These are phyloP conservation scores for Omphalotus guepiniiformis DNA, from an alignment of 768 basidiomycete genomes.

Conservation along the genomic window DNA sequence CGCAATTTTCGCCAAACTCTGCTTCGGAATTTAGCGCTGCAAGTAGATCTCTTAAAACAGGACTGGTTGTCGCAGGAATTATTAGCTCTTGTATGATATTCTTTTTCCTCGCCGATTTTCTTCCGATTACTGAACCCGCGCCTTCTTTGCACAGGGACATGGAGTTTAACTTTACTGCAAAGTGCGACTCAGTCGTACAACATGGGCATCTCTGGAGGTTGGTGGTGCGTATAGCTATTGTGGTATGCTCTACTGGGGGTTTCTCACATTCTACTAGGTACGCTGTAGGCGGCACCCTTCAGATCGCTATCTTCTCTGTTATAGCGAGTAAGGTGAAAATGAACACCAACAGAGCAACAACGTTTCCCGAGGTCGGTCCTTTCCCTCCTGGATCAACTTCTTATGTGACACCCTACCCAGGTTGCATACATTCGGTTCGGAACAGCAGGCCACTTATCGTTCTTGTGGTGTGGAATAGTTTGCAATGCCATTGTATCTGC, in stretches of 20 bases:
- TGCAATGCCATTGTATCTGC: slow-evolving; percentile 16
- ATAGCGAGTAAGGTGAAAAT: slow-evolving; percentile 30
- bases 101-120: slow-evolving; percentile 8
- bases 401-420: slow-evolving; percentile 5
- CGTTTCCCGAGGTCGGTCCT: slow-evolving; percentile 27
- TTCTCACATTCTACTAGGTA: slow-evolving; percentile 9
- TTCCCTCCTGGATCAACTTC: not conserved
- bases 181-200: slow-evolving; percentile 17
- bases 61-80: slow-evolving; percentile 20
- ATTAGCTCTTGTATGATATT: slow-evolving; percentile 8
- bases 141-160: slow-evolving; percentile 14
- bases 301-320: slow-evolving; percentile 26
- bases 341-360: slow-evolving; percentile 28
- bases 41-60: slow-evolving; percentile 21
- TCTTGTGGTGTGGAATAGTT: slow-evolving; percentile 23
- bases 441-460: slow-evolving; percentile 18
- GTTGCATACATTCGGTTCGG: slow-evolving; percentile 21
- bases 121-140: not conserved
- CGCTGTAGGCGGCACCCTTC: slow-evolving; percentile 20
- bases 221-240: slow-evolving; percentile 24
- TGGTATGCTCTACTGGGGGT: slow-evolving; percentile 22
- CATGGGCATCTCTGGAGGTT: slow-evolving; percentile 20
- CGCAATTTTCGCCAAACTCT: slow-evolving; percentile 4
- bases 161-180: slow-evolving; percentile 18
- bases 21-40: slow-evolving; percentile 17